These are phyloP conservation scores for Diaporthe longicolla DNA, from an alignment of 2,329 filamentous ascomycete species.

Conservation along the genomic window DNA sequence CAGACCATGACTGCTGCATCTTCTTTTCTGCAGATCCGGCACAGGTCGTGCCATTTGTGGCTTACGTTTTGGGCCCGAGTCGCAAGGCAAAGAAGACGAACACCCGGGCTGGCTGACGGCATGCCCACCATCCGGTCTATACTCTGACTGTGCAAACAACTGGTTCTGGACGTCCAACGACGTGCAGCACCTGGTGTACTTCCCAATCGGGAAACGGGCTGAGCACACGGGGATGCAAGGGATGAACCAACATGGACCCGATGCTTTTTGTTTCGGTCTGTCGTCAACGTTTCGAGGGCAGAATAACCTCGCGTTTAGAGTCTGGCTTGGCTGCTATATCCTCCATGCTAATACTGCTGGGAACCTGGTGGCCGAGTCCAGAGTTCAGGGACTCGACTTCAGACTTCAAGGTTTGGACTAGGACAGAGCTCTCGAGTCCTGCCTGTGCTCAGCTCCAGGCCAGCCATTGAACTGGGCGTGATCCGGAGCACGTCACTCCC, in stretches of 20 bases:
- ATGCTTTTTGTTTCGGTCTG: constrained; percentile 22
- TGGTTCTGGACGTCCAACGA: neutral
- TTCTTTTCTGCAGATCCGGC: neutral
- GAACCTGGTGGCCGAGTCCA: neutral
- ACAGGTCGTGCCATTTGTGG: neutral
- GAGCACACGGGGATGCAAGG: constrained; percentile 22
- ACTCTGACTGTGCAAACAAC: neutral
- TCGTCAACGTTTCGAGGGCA: constrained; percentile 27
- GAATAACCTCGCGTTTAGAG: constrained; percentile 34
- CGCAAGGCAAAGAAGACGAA: neutral
- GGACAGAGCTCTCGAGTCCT: neutral
- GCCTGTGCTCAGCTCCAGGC: neutral
- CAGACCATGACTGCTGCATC: neutral
- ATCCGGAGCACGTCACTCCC: neutral
- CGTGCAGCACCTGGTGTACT: neutral
- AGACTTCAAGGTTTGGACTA: neutral
- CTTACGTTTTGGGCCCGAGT: neutral
- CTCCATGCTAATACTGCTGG: constrained; percentile 34
- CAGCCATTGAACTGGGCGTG: neutral
- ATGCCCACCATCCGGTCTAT: no score
- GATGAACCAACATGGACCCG: constrained; percentile 23
- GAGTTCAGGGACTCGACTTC: neutral
- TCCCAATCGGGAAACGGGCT: constrained; percentile 27
- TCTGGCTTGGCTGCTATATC: constrained; percentile 33
- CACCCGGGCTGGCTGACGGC: neutral